A percentile compares a stretch with the other conserved stretches of the same genome.
Evolutionary conservation across 2,329 filamentous ascomycete species (phyloP).

Genomic region (Colletotrichum sp.): DNA sequence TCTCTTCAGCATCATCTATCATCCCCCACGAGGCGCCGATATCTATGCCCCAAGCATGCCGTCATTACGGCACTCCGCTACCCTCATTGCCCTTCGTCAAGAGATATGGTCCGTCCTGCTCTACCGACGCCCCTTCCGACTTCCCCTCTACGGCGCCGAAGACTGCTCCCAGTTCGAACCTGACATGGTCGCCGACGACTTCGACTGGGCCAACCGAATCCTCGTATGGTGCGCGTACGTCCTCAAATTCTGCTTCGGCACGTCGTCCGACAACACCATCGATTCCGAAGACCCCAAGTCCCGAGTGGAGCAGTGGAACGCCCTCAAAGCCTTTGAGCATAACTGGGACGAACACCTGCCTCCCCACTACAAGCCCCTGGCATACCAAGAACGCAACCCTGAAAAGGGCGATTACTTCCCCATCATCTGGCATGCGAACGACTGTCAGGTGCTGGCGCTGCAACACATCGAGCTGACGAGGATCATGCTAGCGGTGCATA

Average conservation of each 20-base stretch:
- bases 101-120: slow-evolving; percentile 8
- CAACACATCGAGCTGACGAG: not conserved
- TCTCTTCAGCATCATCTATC: not conserved
- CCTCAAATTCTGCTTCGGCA: slow-evolving; percentile 64
- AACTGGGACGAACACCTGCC: slow-evolving; percentile 54
- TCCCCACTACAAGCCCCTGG: slow-evolving; percentile 59
- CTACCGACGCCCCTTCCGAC: not conserved
- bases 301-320: slow-evolving; percentile 40
- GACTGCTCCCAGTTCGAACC: not conserved
- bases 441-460: not conserved
- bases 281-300: slow-evolving; percentile 30
- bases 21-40: not conserved
- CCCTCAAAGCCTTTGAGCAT: slow-evolving; percentile 48
- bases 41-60: not conserved
- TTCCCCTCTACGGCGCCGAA: not conserved
- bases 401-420: slow-evolving; percentile 54
- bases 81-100: not conserved
- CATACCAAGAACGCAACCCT: slow-evolving; percentile 39
- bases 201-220: slow-evolving; percentile 64
- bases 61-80: not conserved
- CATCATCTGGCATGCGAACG: slow-evolving; percentile 40
- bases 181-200: slow-evolving; percentile 45
- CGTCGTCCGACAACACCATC: not conserved
- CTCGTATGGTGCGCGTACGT: slow-evolving; percentile 68
- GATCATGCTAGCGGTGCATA: slow-evolving; percentile 65